These are phyloP conservation scores for Ophiorrhiza pumila DNA, from an alignment of 257 asterid genomes.

Conservation along the genomic window DNA sequence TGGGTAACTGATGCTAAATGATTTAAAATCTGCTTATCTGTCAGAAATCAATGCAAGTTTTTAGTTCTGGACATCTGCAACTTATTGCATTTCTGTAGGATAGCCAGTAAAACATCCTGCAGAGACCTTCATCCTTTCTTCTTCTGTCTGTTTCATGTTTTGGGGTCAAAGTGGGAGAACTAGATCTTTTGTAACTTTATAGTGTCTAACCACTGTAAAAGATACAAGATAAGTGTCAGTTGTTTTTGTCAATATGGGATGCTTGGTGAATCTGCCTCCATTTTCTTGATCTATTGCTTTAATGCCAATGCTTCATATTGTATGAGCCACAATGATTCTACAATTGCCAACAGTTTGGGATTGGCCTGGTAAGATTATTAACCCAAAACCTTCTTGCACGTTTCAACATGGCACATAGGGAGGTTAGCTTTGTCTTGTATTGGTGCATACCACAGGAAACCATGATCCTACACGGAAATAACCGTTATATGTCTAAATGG, in stretches of 20 bases:
- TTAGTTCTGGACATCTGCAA: not conserved
- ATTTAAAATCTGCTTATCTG: not conserved
- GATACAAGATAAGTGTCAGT: not conserved
- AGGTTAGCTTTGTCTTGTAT: not conserved
- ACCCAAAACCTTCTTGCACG: not conserved
- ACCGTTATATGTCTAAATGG: not conserved
- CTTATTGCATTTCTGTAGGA: not conserved
- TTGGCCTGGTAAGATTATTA: conserved; percentile 1
- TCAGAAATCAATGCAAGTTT: not conserved
- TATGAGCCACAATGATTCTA: not conserved
- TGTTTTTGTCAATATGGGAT: not conserved
- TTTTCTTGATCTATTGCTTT: not conserved
- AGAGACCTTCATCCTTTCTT: not conserved
- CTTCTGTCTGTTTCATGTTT: not conserved
- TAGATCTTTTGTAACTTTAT: not conserved
- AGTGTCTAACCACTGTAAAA: not conserved
- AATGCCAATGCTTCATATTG: not conserved
- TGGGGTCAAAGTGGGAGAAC: not conserved
- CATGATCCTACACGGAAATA: not conserved
- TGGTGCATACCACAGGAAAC: not conserved
- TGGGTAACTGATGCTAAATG: not conserved
- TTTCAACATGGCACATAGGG: not conserved
- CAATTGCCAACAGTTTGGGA: not conserved
- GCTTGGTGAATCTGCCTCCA: not conserved
- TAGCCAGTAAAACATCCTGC: not conserved